These are phyloP conservation scores for Suillus plorans DNA, from an alignment of 768 basidiomycete genomes.

Conservation along the genomic window DNA sequence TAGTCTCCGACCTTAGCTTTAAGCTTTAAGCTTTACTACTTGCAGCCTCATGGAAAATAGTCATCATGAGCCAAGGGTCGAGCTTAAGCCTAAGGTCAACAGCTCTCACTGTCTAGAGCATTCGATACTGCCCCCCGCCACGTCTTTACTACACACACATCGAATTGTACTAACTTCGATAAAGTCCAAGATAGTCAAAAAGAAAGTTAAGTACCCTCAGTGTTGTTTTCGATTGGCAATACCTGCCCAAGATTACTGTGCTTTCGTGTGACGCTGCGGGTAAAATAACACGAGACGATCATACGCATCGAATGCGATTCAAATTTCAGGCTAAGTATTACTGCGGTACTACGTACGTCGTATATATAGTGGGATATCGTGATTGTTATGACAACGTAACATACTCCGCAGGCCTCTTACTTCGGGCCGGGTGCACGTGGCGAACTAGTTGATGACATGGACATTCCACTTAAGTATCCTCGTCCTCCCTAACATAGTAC, in stretches of 20 bases:
- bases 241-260: background rate
- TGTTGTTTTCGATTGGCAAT: background rate
- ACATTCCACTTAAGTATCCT: no score
- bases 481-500: no score
- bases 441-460: no score
- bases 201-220: background rate
- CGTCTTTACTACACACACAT: background rate
- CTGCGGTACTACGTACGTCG: no score
- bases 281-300: background rate
- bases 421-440: no score
- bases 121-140: background rate
- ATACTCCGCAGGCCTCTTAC: no score
- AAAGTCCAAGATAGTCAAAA: background rate
- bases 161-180: background rate
- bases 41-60: background rate
- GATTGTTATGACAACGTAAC: no score
- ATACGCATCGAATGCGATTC: no score
- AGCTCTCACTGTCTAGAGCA: background rate
- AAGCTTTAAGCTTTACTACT: background rate
- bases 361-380: no score
- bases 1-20: background rate
- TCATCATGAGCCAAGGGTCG: background rate
- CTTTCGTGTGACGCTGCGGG: background rate
- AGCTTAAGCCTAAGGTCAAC: background rate
- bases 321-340: no score